phyloP scores from a whole-genome alignment of 345 rosid species.

The Salix suchowensis region DNA sequence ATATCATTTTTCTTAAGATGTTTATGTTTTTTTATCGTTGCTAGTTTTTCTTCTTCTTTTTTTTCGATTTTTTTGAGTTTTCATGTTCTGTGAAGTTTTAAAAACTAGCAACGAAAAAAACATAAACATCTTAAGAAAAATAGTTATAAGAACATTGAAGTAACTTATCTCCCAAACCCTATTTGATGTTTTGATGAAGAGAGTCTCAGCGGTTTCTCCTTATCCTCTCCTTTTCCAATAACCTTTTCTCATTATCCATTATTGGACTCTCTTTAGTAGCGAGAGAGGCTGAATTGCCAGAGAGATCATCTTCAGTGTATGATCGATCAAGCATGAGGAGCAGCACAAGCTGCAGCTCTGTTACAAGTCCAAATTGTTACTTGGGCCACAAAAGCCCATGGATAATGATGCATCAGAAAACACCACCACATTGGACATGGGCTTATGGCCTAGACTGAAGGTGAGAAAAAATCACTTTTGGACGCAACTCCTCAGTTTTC shows the following conservation, averaged over 20 bases:
- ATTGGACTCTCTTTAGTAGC: not conserved
- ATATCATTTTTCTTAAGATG: no score
- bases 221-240: not conserved
- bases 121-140: no score
- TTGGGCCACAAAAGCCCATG: not conserved
- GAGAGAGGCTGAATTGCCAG: not conserved
- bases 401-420: not conserved
- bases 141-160: no score
- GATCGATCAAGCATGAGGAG: no score
- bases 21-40: no score
- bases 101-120: conserved; percentile 24
- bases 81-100: conserved; percentile 23
- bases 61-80: no score
- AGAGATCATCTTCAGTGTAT: no score
- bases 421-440: not conserved
- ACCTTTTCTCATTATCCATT: no score
- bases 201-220: conserved; percentile 31
- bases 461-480: not conserved
- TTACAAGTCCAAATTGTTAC: not conserved
- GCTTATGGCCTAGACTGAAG: not conserved
- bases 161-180: no score
- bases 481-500: not conserved
- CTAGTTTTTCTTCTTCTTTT: no score
- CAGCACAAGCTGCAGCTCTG: not conserved
- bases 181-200: no score